Evolutionary conservation across 2,329 filamentous ascomycete genomes (phyloP).

Genomic region (Botryotinia narcissicola): DNA sequence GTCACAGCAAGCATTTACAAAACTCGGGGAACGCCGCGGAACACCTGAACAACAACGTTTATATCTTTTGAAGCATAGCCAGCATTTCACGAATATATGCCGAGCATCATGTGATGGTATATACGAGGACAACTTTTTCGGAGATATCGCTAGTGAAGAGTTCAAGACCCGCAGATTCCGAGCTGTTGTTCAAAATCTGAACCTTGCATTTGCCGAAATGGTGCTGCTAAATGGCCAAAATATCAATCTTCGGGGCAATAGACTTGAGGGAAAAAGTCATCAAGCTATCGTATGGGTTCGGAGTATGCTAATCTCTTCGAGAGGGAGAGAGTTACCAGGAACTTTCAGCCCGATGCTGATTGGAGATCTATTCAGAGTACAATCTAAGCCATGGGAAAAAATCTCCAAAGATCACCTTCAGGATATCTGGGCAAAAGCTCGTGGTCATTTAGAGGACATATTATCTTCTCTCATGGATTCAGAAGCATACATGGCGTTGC

Average conservation of each 20-base stretch:
- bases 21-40: background rate
- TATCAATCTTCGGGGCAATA: background rate
- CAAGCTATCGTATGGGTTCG: background rate
- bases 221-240: background rate
- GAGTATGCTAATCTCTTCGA: background rate
- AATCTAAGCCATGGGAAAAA: background rate
- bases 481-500: background rate
- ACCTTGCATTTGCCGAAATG: background rate
- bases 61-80: background rate
- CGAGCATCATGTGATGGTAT: background rate
- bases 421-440: background rate
- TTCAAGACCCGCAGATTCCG: background rate
- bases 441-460: background rate
- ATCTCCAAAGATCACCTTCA: background rate
- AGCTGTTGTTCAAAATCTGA: background rate
- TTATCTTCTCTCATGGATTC: background rate
- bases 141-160: background rate
- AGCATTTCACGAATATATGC: background rate
- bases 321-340: background rate
- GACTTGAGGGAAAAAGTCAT: background rate
- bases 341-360: background rate
- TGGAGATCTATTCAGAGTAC: background rate
- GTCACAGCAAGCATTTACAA: background rate
- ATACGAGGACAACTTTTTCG: background rate
- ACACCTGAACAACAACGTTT: background rate